Conservation (phyloP, 1,284 basidiomycete genomes). For the Athelia psychrophila region DNA sequence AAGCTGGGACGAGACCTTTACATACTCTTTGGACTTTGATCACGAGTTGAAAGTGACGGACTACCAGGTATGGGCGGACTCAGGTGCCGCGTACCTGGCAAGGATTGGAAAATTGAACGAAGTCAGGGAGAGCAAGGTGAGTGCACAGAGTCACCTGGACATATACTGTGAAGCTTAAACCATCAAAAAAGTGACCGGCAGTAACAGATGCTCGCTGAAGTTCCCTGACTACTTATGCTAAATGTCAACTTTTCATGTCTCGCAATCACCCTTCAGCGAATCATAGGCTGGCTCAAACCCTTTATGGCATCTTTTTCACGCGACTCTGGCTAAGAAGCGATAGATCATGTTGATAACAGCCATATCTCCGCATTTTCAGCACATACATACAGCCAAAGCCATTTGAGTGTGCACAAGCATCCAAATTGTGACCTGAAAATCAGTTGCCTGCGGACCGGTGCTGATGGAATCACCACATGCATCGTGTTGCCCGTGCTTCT, state of each 20-base stretch:
- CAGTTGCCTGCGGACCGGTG: too few relatives aligned
- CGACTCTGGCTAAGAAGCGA: too few relatives aligned
- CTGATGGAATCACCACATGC: too few relatives aligned
- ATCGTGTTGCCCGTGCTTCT: too few relatives aligned
- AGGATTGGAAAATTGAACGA: slow-evolving; percentile 42
- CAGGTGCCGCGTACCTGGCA: slow-evolving; percentile 61
- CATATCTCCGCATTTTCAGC: too few relatives aligned
- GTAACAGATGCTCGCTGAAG: not conserved
- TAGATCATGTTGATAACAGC: too few relatives aligned
- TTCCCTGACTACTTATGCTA: not conserved
- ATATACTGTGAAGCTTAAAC: not conserved
- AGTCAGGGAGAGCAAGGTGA: not conserved
- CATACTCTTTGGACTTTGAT: slow-evolving; percentile 61
- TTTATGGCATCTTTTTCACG: not conserved
- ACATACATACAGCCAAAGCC: too few relatives aligned
- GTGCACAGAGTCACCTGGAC: not conserved
- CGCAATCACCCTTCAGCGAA: not conserved
- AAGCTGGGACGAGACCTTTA: slow-evolving; percentile 63
- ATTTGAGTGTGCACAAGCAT: too few relatives aligned
- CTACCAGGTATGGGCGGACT: slow-evolving; percentile 70
- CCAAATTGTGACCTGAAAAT: too few relatives aligned
- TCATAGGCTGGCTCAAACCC: slow-evolving; percentile 32
- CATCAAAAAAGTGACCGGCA: not conserved
- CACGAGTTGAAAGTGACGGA: slow-evolving; percentile 47
- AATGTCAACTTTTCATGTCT: not conserved